Evolutionary conservation across 768 basidiomycete genomes (phyloP), one percentile per base, ranked within the genome.

Genomic region (Chalciporus pseudorubinellus): DNA sequence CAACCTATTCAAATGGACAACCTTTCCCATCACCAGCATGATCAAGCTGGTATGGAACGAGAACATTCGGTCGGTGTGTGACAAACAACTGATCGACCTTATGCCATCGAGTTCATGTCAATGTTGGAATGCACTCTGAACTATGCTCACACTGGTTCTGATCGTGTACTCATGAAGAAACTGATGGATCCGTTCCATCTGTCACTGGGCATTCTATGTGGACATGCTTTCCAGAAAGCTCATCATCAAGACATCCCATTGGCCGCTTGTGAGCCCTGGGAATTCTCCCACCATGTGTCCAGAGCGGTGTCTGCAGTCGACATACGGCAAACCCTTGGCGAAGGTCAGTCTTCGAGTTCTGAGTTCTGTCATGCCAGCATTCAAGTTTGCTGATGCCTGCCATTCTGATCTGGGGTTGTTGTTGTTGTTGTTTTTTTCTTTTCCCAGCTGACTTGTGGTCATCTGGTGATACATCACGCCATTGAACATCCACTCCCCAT

Each of bases 1-100:
- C 0, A 50, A 50, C 4, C 7, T 57, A 0, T 1, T 57, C 1
- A 53, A 45, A 12, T 53, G 51, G 55, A 39, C 41, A 0, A 53
- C 51, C 0, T 53, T 39, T 11, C 51, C 51, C 0, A 2, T 57
- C 10, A 49, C 48, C 1, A 12, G 13, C 1, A 1, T 41, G 2
- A 52, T 56, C 11, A 22, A 56, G 5, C 3, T 21, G 0, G 1
- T 53, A 0, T 56, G 51, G 48, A 21, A 46, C 24, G 24, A 18
- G 21, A 52, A 20, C 3, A 0, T 18, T 0, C 22, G 21, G 3
- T 4, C 24, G 4, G 7, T 24, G 24, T 7, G n/a, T n/a, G n/a
- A n/a, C n/a, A n/a, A n/a, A n/a, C n/a, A n/a, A n/a, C n/a, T n/a
- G 2, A 12, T 55, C 1, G 26, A 1, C 42, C 42, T 0, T 28